A percentile compares a stretch with the other conserved stretches of the same genome.
Evolutionary conservation across 1,284 basidiomycete species (phyloP).

Genomic region (Apiotrichum mycotoxinovorans): DNA sequence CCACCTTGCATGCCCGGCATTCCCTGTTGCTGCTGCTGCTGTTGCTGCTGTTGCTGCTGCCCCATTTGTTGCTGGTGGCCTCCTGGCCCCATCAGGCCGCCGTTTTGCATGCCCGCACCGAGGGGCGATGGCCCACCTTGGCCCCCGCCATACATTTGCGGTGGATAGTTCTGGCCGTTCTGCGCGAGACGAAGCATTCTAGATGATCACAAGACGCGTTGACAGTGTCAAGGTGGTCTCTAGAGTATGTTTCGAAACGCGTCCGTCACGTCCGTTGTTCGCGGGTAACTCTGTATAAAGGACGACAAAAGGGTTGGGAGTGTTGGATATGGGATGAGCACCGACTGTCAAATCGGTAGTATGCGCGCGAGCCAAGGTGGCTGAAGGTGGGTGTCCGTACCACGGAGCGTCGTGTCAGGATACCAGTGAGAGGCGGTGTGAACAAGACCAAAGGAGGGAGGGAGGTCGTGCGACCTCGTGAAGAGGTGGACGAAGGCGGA

Average conservation of each 20-base stretch:
- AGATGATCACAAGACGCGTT: not conserved
- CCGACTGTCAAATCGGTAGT: no score
- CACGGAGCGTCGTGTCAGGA: no score
- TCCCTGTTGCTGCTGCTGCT: slow-evolving; percentile 14
- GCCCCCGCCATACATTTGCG: slow-evolving; percentile 13
- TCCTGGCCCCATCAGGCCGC: slow-evolving; percentile 10
- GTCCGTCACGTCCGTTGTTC: not conserved
- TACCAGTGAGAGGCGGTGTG: no score
- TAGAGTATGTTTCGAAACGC: not conserved
- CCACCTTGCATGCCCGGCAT: slow-evolving; percentile 1
- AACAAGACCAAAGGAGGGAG: no score
- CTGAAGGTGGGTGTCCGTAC: no score
- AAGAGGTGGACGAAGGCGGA: no score
- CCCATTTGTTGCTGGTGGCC: slow-evolving; percentile 5
- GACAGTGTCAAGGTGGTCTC: not conserved
- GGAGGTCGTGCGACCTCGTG: no score
- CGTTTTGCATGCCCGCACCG: slow-evolving; percentile 14
- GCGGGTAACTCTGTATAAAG: no score
- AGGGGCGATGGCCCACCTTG: slow-evolving; percentile 4
- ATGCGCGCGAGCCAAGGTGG: no score
- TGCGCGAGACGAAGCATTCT: slow-evolving; percentile 10
- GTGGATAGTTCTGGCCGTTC: slow-evolving; percentile 15
- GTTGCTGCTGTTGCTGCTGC: slow-evolving; percentile 4
- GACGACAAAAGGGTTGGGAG: no score
- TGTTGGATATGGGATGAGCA: no score